Conservation (phyloP, 2,329 filamentous ascomycete genomes). For the Dendryphion nanum region DNA sequence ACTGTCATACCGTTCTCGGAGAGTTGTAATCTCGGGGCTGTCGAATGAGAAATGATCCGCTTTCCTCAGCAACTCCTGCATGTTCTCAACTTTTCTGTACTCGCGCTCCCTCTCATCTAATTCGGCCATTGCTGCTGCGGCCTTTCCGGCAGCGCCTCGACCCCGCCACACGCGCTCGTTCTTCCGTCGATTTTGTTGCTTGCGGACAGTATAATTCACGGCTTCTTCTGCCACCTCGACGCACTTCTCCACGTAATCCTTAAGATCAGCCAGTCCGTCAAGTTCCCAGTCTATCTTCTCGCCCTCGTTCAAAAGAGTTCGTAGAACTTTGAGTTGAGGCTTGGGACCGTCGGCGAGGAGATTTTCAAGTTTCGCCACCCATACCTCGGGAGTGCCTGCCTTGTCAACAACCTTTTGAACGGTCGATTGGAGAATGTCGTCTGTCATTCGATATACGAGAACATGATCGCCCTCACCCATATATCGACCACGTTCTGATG, state of each 20-base stretch:
- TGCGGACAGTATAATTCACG: conserved; percentile 91
- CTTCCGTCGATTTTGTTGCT: conserved; percentile 95
- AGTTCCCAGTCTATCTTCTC: conserved; percentile 94
- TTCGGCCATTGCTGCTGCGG: conserved; percentile 63
- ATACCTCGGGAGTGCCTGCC: conserved; percentile 78
- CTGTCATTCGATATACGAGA: conserved; percentile 73
- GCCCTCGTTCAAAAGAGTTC: conserved; percentile 83
- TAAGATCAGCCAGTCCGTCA: conserved; percentile 75
- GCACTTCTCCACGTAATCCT: conserved; percentile 89
- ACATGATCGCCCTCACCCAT: conserved; percentile 60
- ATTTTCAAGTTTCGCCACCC: conserved; percentile 87
- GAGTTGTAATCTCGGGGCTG: conserved; percentile 81
- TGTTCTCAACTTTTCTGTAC: conserved; percentile 83
- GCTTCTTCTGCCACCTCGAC: conserved; percentile 98
- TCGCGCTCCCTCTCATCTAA: conserved; percentile 82
- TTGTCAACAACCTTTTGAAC: conserved; percentile 82
- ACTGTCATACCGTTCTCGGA: conserved; percentile 80
- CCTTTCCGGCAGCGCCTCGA: conserved; percentile 60
- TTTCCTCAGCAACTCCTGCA: conserved; percentile 77
- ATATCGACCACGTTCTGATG: conserved; percentile 65
- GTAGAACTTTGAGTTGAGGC: conserved; percentile 82
- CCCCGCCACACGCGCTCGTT: conserved; percentile 84
- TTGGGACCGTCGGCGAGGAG: conserved; percentile 79
- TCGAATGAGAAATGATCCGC: conserved; percentile 90
- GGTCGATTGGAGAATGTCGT: conserved; percentile 64